Percentiles rank a stretch among this genome's conserved stretches.
Conservation (phyloP, 2,329 filamentous ascomycete species). For the Davidsoniella neocaledoniae region DNA sequence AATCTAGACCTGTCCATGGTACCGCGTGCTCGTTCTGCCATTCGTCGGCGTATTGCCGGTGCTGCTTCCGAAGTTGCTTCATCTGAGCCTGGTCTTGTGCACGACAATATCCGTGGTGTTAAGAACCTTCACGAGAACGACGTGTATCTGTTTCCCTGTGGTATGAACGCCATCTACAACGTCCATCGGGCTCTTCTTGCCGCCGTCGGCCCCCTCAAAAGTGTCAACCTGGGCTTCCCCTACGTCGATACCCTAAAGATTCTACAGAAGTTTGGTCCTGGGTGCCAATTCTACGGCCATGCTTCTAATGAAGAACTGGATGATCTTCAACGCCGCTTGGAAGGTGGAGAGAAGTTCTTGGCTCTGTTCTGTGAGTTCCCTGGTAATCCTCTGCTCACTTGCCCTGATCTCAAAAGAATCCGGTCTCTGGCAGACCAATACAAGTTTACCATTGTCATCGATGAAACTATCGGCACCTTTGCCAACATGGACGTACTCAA, state of each 20-base stretch:
- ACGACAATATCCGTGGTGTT: slow-evolving; percentile 33
- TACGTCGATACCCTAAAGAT: slow-evolving; percentile 96
- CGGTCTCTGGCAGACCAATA: slow-evolving; percentile 62
- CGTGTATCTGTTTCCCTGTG: slow-evolving; percentile 73
- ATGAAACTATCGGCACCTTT: slow-evolving; percentile 94
- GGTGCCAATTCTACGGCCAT: slow-evolving; percentile 74
- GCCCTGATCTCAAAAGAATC: slow-evolving; percentile 73
- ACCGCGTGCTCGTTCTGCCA: slow-evolving; percentile 67
- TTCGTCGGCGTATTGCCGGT: slow-evolving; percentile 75
- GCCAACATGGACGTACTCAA: slow-evolving; percentile 88
- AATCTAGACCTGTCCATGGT: slow-evolving; percentile 72
- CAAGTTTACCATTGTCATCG: slow-evolving; percentile 78
- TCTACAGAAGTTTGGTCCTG: slow-evolving; percentile 82
- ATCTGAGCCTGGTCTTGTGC: slow-evolving; percentile 13
- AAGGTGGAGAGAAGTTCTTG: slow-evolving; percentile 58
- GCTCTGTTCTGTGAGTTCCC: slow-evolving; percentile 91
- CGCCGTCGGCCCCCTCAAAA: slow-evolving; percentile 48
- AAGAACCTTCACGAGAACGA: slow-evolving; percentile 64
- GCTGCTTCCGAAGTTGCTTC: slow-evolving; percentile 49
- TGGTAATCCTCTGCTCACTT: slow-evolving; percentile 73
- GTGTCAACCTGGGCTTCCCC: slow-evolving; percentile 89
- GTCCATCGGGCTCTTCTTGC: slow-evolving; percentile 58
- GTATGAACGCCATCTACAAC: slow-evolving; percentile 93
- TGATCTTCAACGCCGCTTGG: slow-evolving; percentile 57
- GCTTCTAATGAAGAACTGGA: slow-evolving; percentile 65